These are phyloP conservation scores for Russula griseocarnosa DNA, from an alignment of 768 basidiomycete genomes.

Conservation along the genomic window DNA sequence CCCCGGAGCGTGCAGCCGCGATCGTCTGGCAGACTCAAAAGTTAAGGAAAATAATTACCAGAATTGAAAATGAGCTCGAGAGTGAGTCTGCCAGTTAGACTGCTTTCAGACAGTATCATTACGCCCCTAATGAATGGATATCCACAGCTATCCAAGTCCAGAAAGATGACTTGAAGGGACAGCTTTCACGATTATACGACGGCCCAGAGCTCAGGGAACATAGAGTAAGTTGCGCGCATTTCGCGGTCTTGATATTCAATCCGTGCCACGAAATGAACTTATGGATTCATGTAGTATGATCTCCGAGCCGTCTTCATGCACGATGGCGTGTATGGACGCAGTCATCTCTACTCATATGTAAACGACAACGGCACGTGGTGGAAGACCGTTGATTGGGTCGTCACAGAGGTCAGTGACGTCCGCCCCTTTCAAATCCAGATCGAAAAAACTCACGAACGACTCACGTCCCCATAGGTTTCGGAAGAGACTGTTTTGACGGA, in stretches of 20 bases:
- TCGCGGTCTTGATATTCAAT: neutral
- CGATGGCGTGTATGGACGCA: conserved; percentile 72
- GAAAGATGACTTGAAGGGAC: conserved; percentile 44
- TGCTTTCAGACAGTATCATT: neutral
- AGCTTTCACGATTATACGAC: conserved; percentile 49
- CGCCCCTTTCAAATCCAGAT: neutral
- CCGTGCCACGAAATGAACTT: neutral
- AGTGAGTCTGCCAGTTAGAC: conserved; percentile 37
- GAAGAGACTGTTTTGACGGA: conserved; percentile 70
- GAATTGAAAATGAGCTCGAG: conserved; percentile 51
- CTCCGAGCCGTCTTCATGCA: conserved; percentile 74
- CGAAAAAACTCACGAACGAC: too few species aligned
- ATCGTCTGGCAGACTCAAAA: conserved; percentile 47
- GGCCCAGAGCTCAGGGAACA: conserved; percentile 61
- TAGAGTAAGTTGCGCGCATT: conserved; percentile 41
- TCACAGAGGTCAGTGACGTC: conserved; percentile 50
- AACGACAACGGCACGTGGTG: conserved; percentile 69
- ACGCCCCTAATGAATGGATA: conserved; percentile 1
- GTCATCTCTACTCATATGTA: conserved; percentile 75
- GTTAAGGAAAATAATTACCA: conserved; percentile 49
- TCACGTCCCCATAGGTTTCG: conserved; percentile 46
- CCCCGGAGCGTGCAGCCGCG: conserved; percentile 43
- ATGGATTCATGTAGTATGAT: conserved; percentile 55
- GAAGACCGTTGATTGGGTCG: conserved; percentile 70
- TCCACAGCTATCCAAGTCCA: conserved; percentile 50